Conservation (phyloP, 306 rosid species). For the Arachis hypogaea region DNA sequence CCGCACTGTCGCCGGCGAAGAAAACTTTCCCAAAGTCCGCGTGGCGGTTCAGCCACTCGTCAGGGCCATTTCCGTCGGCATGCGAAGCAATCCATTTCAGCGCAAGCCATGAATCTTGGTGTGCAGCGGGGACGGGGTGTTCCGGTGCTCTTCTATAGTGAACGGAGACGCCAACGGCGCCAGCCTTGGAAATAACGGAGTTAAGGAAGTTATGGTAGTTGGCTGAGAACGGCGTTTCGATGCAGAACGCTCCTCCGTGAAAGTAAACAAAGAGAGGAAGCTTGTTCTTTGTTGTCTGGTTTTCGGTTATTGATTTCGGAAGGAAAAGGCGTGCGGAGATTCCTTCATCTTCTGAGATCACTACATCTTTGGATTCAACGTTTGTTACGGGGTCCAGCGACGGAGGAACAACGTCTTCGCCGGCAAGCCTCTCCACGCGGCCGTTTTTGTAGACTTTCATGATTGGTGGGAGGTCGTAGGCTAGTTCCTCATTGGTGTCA, state of each 20-base stretch:
- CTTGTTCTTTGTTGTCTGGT: slow-evolving; percentile 34
- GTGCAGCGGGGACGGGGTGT: slow-evolving; percentile 57
- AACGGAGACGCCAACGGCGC: slow-evolving; percentile 63
- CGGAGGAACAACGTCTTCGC: slow-evolving; percentile 50
- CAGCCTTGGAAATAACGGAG: slow-evolving; percentile 47
- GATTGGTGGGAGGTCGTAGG: slow-evolving; percentile 54
- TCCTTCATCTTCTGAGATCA: slow-evolving; percentile 54
- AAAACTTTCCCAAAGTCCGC: slow-evolving; percentile 57
- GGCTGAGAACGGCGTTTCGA: slow-evolving; percentile 63
- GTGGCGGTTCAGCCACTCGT: slow-evolving; percentile 55
- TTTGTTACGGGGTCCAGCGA: slow-evolving; percentile 52
- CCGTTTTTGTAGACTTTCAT: slow-evolving; percentile 69
- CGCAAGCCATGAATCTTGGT: slow-evolving; percentile 67
- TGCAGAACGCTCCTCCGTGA: slow-evolving; percentile 77
- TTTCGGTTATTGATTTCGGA: slow-evolving; percentile 43
- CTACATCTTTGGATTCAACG: slow-evolving; percentile 69
- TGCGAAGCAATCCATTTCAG: slow-evolving; percentile 70
- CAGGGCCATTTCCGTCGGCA: slow-evolving; percentile 50
- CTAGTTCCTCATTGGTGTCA: slow-evolving; percentile 36
- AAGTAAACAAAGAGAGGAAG: slow-evolving; percentile 68
- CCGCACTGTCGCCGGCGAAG: slow-evolving; percentile 77
- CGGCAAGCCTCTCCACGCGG: slow-evolving; percentile 49
- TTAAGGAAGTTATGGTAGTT: slow-evolving; percentile 52
- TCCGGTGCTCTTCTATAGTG: slow-evolving; percentile 75
- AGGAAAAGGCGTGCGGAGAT: slow-evolving; percentile 62